Percentiles rank a stretch among this genome's conserved stretches.
Conservation (phyloP, 352 stramenopile genomes). For the Globisporangium uncinulatum region DNA sequence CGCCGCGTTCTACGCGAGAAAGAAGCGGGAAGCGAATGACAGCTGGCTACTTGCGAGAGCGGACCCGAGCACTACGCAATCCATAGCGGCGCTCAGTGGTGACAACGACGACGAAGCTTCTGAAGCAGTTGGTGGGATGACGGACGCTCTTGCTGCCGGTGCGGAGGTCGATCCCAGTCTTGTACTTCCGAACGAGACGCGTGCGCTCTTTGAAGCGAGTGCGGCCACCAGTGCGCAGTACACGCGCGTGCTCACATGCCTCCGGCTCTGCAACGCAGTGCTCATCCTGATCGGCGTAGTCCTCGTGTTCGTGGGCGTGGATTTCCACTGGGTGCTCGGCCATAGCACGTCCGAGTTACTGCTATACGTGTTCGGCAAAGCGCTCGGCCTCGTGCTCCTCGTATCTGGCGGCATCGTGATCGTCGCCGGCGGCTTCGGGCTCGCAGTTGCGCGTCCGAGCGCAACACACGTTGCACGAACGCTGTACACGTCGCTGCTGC, state of each 20-base stretch:
- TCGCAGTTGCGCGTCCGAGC: conserved; percentile 18
- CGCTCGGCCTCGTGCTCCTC: conserved; percentile 24
- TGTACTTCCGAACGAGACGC: conserved; percentile 33
- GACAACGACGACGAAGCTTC: not conserved
- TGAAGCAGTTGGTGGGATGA: not conserved
- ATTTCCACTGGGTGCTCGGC: conserved; percentile 47
- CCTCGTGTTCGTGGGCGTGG: conserved; percentile 37
- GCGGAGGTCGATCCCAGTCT: conserved; percentile 6
- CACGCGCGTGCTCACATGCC: conserved; percentile 17
- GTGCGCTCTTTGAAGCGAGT: conserved; percentile 42
- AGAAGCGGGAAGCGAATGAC: conserved; percentile 18
- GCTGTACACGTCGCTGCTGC: conserved; percentile 25
- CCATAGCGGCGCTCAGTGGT: not conserved
- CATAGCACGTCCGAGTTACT: conserved; percentile 46
- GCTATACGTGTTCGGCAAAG: conserved; percentile 39
- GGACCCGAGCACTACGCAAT: conserved; percentile 5
- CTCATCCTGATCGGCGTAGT: conserved; percentile 35
- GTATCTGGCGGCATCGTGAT: conserved; percentile 22
- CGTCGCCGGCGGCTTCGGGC: conserved; percentile 17
- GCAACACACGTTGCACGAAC: conserved; percentile 24
- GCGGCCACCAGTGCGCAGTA: conserved; percentile 30
- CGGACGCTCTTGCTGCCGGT: not conserved
- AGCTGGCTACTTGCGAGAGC: not conserved
- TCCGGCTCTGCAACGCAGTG: conserved; percentile 28
- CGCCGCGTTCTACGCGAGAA: conserved; percentile 31